Percentiles rank a stretch among this genome's conserved stretches.
Evolutionary conservation across 495 filamentous ascomycete genomes (phyloP).

Genomic region (Penicillium arizonense): DNA sequence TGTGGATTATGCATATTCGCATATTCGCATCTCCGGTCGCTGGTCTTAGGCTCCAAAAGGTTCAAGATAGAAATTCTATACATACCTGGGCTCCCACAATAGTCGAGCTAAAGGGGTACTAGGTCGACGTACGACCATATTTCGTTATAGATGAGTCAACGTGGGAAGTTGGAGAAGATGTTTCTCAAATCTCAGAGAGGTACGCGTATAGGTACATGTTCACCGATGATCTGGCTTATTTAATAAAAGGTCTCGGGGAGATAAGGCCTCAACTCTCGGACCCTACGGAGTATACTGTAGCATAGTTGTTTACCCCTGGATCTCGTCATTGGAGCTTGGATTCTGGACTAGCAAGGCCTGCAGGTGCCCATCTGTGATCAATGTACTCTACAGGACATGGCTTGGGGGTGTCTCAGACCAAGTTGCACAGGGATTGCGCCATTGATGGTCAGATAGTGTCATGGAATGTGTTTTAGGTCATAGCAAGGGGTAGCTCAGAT

Average conservation of each 20-base stretch:
- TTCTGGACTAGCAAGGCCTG: slow-evolving; percentile 1
- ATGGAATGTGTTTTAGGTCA: slow-evolving; percentile 1
- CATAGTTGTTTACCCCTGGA: too few relatives aligned
- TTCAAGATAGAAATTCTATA: slow-evolving; percentile 7
- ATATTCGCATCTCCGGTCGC: background rate
- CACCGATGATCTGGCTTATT: background rate
- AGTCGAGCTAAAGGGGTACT: slow-evolving; percentile 30
- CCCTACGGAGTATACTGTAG: background rate
- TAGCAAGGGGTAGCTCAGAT: background rate
- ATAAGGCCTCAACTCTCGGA: slow-evolving; percentile 1
- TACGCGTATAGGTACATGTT: background rate
- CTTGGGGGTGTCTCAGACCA: background rate
- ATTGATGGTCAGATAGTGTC: slow-evolving; percentile 10
- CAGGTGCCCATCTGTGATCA: slow-evolving; percentile 4
- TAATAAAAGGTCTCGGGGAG: background rate
- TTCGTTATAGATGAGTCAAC: background rate
- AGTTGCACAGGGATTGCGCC: slow-evolving; percentile 14
- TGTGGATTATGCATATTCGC: background rate
- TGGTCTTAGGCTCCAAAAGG: background rate
- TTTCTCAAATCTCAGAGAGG: too few relatives aligned
- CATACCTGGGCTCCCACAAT: slow-evolving; percentile 39
- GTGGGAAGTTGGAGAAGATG: too few relatives aligned
- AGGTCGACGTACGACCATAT: slow-evolving; percentile 1
- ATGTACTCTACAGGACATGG: background rate
- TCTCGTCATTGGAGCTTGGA: background rate